phyloP scores from a whole-genome alignment of 2,329 filamentous ascomycete genomes.

The Diaporthe nobilis region DNA sequence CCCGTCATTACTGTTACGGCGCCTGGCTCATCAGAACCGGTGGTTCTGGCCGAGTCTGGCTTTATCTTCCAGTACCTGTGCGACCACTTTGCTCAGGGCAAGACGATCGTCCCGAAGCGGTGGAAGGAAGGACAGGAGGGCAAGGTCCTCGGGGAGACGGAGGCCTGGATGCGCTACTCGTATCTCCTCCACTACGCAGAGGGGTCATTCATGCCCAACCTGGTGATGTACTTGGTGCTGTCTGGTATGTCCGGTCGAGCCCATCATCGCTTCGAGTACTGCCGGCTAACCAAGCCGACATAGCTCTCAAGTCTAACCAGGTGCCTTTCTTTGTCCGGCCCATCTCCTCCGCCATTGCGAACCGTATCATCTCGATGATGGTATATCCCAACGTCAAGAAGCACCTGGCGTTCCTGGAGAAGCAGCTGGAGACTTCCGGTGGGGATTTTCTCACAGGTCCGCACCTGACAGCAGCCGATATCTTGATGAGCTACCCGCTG shows the following conservation, averaged over 20 bases:
- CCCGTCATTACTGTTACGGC: slow-evolving; percentile 79
- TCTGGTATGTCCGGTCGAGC: slow-evolving; percentile 54
- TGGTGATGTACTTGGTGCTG: slow-evolving; percentile 76
- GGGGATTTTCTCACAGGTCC: slow-evolving; percentile 64
- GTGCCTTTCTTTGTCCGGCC: slow-evolving; percentile 69
- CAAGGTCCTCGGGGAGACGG: slow-evolving; percentile 71
- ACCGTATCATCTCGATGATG: slow-evolving; percentile 57
- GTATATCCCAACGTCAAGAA: slow-evolving; percentile 63
- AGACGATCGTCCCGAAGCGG: slow-evolving; percentile 64
- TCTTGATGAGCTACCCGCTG: slow-evolving; percentile 67
- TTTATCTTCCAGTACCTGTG: slow-evolving; percentile 86
- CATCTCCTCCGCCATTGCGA: slow-evolving; percentile 62
- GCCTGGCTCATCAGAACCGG: slow-evolving; percentile 55
- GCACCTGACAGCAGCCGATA: slow-evolving; percentile 65
- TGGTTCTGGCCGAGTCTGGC: slow-evolving; percentile 85
- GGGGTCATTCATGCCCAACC: slow-evolving; percentile 82
- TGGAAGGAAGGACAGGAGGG: slow-evolving; percentile 72
- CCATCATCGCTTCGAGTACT: background rate
- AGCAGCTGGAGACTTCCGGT: slow-evolving; percentile 62
- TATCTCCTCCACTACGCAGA: slow-evolving; percentile 89
- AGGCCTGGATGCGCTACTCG: slow-evolving; percentile 71
- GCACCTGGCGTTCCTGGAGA: slow-evolving; percentile 65
- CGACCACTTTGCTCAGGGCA: slow-evolving; percentile 69
- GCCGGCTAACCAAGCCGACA: background rate
- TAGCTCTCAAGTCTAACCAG: slow-evolving; percentile 59